These are phyloP conservation scores for Epichloe brachyelytri DNA, from an alignment of 2,329 filamentous ascomycete species.

Conservation along the genomic window DNA sequence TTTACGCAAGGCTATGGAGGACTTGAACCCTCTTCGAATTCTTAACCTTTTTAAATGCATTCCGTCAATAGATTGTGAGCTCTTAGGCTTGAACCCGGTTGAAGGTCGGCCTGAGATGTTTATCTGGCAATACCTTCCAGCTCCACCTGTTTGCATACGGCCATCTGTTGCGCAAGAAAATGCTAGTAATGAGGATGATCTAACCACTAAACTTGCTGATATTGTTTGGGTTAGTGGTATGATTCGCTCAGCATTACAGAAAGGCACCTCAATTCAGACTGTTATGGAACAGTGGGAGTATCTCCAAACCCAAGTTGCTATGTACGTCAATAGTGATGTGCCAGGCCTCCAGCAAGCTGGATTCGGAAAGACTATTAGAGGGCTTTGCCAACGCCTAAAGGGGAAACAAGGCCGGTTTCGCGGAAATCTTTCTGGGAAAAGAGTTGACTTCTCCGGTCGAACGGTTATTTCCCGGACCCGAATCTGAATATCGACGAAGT, in stretches of 20 bases:
- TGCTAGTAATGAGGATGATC: conserved; percentile 88
- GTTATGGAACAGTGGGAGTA: conserved; percentile 99
- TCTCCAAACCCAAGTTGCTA: conserved; percentile 83
- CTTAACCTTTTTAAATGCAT: conserved; percentile 88
- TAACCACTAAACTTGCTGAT: conserved; percentile 93
- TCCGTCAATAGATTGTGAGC: conserved; percentile 71
- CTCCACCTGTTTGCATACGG: conserved; percentile 84
- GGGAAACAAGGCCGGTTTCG: conserved; percentile 96
- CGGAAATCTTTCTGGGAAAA: conserved; percentile 93
- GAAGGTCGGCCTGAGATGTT: conserved; percentile 93
- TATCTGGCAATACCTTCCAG: conserved; percentile 91
- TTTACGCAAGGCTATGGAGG: conserved; percentile 82
- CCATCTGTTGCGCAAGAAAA: conserved; percentile 89
- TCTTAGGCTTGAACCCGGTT: conserved; percentile 74
- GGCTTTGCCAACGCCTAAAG: conserved; percentile 90
- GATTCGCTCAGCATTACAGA: conserved; percentile 68
- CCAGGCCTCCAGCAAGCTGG: conserved; percentile 83
- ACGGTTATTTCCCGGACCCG: conserved; percentile 97
- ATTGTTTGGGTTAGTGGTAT: conserved; percentile 87
- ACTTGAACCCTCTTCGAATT: conserved; percentile 79
- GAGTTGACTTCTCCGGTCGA: conserved; percentile 94
- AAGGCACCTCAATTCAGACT: conserved; percentile 72
- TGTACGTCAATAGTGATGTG: conserved; percentile 96
- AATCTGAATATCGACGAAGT: conserved; percentile 91
- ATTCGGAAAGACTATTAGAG: conserved; percentile 77